A percentile compares a stretch with the other conserved stretches of the same genome.
These are phyloP conservation scores for Kockiozyma suomiensis DNA, from an alignment of 805 yeast genomes.

Conservation along the genomic window DNA sequence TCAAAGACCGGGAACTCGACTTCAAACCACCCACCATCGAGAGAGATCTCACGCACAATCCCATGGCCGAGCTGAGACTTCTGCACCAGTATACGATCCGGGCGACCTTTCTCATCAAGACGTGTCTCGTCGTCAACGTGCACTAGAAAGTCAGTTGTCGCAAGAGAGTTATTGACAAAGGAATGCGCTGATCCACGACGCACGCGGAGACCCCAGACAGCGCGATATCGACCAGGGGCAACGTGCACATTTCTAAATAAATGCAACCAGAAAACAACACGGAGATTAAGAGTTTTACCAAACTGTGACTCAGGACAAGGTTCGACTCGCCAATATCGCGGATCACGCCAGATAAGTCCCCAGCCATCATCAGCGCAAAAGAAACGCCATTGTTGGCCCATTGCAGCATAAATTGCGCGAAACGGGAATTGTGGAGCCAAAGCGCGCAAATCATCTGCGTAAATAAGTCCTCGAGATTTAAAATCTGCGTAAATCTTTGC, in stretches of 20 bases:
- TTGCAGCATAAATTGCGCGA: constrained; percentile 10
- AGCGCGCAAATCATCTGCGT: constrained; percentile 2
- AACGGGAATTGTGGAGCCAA: background rate
- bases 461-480: constrained; percentile 9
- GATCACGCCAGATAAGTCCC: constrained; percentile 31
- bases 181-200: background rate
- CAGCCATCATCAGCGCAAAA: constrained; percentile 30
- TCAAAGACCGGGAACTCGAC: constrained; percentile 21
- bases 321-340: constrained; percentile 15
- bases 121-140: constrained; percentile 14
- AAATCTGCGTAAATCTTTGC: constrained; percentile 18
- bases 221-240: constrained; percentile 26
- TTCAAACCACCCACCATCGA: constrained; percentile 17
- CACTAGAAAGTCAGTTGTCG: constrained; percentile 15
- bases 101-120: constrained; percentile 20
- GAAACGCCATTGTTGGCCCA: constrained; percentile 6
- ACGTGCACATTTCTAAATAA: constrained; percentile 21
- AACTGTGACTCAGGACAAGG: constrained; percentile 8
- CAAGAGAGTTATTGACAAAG: background rate
- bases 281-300: constrained; percentile 18
- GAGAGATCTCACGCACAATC: background rate
- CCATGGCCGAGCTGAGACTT: constrained; percentile 5
- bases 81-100: constrained; percentile 7
- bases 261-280: constrained; percentile 27
- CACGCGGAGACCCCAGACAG: constrained; percentile 25